Evolutionary conservation across 768 basidiomycete genomes (phyloP), one percentile per base, ranked within the genome.

Genomic region (Lactarius evosmus): DNA sequence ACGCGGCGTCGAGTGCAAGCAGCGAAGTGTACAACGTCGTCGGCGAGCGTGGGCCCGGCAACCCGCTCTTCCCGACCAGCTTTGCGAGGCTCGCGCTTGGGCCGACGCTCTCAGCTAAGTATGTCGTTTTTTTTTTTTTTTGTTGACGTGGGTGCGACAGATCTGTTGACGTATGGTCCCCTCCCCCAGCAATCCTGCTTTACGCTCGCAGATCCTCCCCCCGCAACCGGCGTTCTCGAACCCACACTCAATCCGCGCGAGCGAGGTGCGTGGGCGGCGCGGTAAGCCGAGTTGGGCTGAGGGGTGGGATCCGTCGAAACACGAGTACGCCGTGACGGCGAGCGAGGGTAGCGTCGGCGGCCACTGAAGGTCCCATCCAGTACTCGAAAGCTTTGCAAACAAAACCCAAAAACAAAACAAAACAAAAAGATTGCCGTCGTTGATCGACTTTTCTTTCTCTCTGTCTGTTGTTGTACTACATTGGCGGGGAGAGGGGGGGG

Each of bases 11-110:
- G 34, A 59, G 30, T 25, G 56, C 59, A 32, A 65, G 67, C 46
- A 56, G 72, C 22, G 74, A 72, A 16, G 74, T 66, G 14, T 83
- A 85, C 69, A 77, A 84, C 70, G 74, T 79, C 3, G 75, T 82
- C n/a, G 82, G 80, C 9, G 89, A 91, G 67, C 80, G 90, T 6
- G 79, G 77, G 1, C 85, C 87, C 2, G 92, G 90, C 0, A 83
- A 86, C 67, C 92, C 91, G 16, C 75, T 93, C 7, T 95, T 95
- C 77, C 89, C 90, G 3, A 87, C 84, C 67, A 90, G 83, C 71
- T 95, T 93, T 74, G 83, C 89, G 34, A 81, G 82, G 60, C 74
- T 93, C 66, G 82, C 83, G 29, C 68, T 81, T 38, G 83, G 82
- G 36, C 90, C 91, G 25, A 91, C 88, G 27, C 75, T 92, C 69